Percentiles rank a stretch among this genome's conserved stretches.
Conservation (phyloP, 139 green algal species). For the Chlorella sp. region DNA sequence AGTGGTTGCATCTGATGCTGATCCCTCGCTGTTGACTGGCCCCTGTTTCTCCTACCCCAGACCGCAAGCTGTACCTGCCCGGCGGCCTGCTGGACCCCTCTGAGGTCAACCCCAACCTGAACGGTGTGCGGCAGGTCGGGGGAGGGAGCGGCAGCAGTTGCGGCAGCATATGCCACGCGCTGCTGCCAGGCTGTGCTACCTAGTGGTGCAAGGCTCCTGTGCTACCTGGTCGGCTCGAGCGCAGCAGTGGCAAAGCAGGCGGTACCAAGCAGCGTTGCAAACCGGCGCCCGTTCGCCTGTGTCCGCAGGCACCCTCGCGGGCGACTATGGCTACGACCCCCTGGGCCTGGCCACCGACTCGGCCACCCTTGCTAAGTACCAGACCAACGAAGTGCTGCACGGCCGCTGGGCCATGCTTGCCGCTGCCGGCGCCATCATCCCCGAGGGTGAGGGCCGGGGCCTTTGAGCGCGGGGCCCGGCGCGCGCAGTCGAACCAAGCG, state of each 20-base stretch:
- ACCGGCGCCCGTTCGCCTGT: too few species aligned
- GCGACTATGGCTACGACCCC: conserved; percentile 94
- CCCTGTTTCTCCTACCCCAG: conserved; percentile 37
- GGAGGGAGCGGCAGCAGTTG: too few species aligned
- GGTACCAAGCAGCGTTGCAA: too few species aligned
- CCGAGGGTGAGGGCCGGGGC: too few species aligned
- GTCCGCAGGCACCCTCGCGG: conserved; percentile 82
- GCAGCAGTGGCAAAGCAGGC: too few species aligned
- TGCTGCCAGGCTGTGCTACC: too few species aligned
- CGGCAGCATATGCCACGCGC: too few species aligned
- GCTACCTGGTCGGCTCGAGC: too few species aligned
- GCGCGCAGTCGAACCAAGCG: too few species aligned
- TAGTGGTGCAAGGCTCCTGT: too few species aligned
- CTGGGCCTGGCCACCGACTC: conserved; percentile 90
- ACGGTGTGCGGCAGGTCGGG: too few species aligned
- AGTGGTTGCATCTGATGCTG: not conserved
- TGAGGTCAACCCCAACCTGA: conserved; percentile 87
- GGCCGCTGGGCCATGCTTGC: conserved; percentile 98
- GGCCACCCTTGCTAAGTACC: conserved; percentile 87
- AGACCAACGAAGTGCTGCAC: conserved; percentile 91
- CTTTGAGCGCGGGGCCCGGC: too few species aligned
- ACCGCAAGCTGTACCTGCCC: conserved; percentile 85
- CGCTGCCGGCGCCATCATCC: conserved; percentile 94
- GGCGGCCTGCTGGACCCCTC: conserved; percentile 77
- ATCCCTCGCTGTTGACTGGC: not conserved